These are phyloP conservation scores for Penicillium sp. DNA, from an alignment of 2,329 filamentous ascomycete genomes.

Conservation along the genomic window DNA sequence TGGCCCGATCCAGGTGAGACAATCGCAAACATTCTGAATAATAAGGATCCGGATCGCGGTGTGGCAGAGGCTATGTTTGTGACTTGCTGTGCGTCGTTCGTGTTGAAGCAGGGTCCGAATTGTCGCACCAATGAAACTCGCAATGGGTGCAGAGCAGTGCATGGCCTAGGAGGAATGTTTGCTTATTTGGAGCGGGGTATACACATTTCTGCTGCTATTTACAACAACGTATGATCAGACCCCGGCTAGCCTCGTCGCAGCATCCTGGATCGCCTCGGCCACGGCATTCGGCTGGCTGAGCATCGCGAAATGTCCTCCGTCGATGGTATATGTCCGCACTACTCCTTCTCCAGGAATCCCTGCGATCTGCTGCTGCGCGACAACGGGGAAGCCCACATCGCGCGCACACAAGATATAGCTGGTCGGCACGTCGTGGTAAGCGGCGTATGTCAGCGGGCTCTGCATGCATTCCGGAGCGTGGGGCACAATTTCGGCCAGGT, in stretches of 20 bases:
- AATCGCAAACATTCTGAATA: neutral
- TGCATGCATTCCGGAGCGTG: neutral
- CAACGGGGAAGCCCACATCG: neutral
- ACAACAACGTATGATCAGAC: neutral
- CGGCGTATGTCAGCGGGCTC: neutral
- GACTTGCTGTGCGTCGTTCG: neutral
- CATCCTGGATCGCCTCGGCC: neutral
- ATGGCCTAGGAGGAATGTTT: neutral
- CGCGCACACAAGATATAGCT: neutral
- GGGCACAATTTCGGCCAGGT: neutral
- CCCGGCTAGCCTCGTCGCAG: neutral
- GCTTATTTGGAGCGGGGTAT: neutral
- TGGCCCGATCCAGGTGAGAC: slow-evolving; percentile 7
- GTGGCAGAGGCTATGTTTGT: slow-evolving; percentile 5
- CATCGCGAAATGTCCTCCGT: neutral
- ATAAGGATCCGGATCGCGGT: neutral
- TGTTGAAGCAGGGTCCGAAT: neutral
- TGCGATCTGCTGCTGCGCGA: neutral
- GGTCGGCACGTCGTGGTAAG: neutral
- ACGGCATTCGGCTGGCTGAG: neutral
- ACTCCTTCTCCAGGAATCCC: neutral
- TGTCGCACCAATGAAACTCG: neutral
- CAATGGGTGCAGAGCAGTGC: neutral
- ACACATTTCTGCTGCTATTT: neutral
- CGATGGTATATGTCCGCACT: neutral